These are phyloP conservation scores for Fragosphaeria purpurea DNA, from an alignment of 2,329 filamentous ascomycete genomes.

Conservation along the genomic window DNA sequence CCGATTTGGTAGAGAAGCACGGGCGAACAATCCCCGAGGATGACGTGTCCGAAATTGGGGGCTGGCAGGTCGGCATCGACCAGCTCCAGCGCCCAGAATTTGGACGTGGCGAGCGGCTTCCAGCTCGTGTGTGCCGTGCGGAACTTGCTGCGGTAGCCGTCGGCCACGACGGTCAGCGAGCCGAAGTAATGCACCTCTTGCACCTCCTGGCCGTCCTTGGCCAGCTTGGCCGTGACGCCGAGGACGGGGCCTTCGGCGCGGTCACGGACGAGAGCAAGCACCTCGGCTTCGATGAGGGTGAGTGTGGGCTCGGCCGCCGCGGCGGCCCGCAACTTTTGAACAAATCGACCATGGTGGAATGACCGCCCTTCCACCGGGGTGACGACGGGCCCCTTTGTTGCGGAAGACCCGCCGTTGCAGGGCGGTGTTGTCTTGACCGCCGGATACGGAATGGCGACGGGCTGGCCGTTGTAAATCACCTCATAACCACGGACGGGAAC, in stretches of 20 bases:
- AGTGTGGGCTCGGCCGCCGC: conserved; percentile 72
- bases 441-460: conserved; percentile 73
- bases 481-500: conserved; percentile 78
- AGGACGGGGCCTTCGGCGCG: conserved; percentile 62
- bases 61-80: conserved; percentile 74
- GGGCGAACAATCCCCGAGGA: conserved; percentile 66
- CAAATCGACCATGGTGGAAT: conserved; percentile 94
- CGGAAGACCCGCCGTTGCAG: conserved; percentile 3
- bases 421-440: conserved; percentile 30
- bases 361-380: conserved; percentile 55
- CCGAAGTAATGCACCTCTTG: conserved; percentile 73
- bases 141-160: conserved; percentile 89
- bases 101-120: conserved; percentile 62
- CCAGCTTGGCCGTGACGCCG: conserved; percentile 67
- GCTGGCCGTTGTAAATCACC: conserved; percentile 68
- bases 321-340: conserved; percentile 66
- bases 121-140: conserved; percentile 52
- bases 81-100: conserved; percentile 90
- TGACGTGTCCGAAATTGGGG: conserved; percentile 72
- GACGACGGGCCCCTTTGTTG: conserved; percentile 2
- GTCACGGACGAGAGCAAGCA: conserved; percentile 62
- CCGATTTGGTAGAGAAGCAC: conserved; percentile 96
- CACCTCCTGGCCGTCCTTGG: conserved; percentile 24
- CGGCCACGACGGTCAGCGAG: conserved; percentile 75
- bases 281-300: conserved; percentile 83